phyloP scores from a whole-genome alignment of 768 basidiomycete genomes.

The Auricularia auricula-judae region DNA sequence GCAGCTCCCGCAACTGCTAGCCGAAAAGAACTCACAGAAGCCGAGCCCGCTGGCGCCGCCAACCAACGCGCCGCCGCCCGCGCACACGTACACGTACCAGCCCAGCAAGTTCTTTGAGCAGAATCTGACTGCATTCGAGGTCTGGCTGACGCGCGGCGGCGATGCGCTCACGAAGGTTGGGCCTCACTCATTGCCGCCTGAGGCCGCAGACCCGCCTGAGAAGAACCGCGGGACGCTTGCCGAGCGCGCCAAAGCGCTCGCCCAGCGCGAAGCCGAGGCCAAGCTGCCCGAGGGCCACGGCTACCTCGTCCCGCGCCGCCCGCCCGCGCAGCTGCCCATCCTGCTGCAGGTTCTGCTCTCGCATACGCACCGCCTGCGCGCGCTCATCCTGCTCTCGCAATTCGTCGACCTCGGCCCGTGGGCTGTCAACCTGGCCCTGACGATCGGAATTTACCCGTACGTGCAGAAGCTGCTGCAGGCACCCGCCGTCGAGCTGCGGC shows the following conservation, averaged over 20 bases:
- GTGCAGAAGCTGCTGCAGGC: conserved; percentile 94
- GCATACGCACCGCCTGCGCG: conserved; percentile 89
- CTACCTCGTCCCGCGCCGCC: conserved; percentile 73
- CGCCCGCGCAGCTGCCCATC: conserved; percentile 94
- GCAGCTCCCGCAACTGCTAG: conserved; percentile 78
- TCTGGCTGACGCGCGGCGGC: conserved; percentile 94
- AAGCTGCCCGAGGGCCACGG: conserved; percentile 13
- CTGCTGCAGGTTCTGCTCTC: conserved; percentile 95
- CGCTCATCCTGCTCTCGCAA: conserved; percentile 89
- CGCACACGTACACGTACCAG: conserved; percentile 33
- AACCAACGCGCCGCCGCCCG: conserved; percentile 4
- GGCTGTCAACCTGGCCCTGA: conserved; percentile 93
- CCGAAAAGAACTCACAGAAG: conserved; percentile 3
- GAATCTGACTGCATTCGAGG: conserved; percentile 93
- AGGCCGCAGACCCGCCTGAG: conserved; percentile 2
- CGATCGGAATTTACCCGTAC: conserved; percentile 97
- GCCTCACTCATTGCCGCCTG: conserved; percentile 55
- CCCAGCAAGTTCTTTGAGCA: conserved; percentile 92
- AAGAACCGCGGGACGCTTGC: background rate
- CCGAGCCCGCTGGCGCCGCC: background rate
- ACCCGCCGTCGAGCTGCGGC: conserved; percentile 88
- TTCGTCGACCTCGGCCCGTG: conserved; percentile 98
- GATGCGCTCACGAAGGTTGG: conserved; percentile 72
- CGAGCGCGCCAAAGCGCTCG: background rate
- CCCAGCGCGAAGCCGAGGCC: background rate